Conservation (phyloP, 768 basidiomycete species). For the Trametes sanguinea region DNA sequence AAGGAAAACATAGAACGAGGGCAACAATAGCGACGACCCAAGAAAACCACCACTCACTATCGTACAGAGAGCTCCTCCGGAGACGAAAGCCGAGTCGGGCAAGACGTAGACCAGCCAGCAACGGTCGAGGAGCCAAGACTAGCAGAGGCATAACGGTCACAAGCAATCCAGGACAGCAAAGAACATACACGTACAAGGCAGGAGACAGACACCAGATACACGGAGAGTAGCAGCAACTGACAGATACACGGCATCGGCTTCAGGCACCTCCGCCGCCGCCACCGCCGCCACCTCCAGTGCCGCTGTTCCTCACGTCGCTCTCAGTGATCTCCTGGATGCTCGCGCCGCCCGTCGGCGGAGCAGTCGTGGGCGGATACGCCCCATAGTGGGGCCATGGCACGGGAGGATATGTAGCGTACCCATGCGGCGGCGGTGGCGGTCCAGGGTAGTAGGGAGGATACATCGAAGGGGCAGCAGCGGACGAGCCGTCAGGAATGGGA, state of each 20-base stretch:
- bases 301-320: constrained; percentile 21
- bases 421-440: constrained; percentile 17
- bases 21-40: background rate
- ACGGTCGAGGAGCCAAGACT: background rate
- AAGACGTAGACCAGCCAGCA: background rate
- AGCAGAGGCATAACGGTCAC: background rate
- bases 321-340: constrained; percentile 20
- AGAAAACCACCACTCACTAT: constrained; percentile 19
- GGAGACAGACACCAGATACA: background rate
- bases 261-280: constrained; percentile 16
- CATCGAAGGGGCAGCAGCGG: background rate
- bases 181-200: constrained; percentile 12
- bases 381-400: constrained; percentile 19
- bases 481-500: background rate
- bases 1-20: background rate
- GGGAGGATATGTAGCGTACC: constrained; percentile 16
- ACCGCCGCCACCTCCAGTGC: constrained; percentile 3
- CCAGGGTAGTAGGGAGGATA: constrained; percentile 23
- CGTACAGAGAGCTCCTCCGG: constrained; percentile 1
- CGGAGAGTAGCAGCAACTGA: background rate
- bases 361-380: constrained; percentile 16
- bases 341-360: background rate
- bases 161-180: constrained; percentile 1
- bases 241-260: background rate
- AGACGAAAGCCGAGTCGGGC: background rate